These are phyloP conservation scores for Mycena epipterygia DNA, from an alignment of 768 basidiomycete genomes.

Conservation along the genomic window DNA sequence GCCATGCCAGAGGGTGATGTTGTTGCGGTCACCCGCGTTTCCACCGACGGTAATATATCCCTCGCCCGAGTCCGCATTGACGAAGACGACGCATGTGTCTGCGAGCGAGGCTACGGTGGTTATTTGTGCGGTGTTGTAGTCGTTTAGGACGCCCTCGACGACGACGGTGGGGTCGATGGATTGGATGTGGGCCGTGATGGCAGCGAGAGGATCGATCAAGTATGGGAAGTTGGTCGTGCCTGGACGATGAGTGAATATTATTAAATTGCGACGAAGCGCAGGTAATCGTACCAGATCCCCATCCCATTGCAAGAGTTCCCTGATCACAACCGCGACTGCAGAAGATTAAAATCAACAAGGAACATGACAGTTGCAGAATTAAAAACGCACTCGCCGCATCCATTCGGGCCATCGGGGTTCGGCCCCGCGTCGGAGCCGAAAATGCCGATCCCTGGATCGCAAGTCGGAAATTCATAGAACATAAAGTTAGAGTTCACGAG, in stretches of 20 bases:
- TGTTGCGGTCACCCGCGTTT: constrained; percentile 42
- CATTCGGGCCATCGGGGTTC: constrained; percentile 50
- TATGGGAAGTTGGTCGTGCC: constrained; percentile 53
- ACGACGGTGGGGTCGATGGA: constrained; percentile 40
- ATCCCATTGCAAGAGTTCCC: constrained; percentile 60
- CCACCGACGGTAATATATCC: constrained; percentile 59
- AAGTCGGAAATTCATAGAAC: background rate
- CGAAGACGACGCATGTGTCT: constrained; percentile 48
- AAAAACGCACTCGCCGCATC: constrained; percentile 39
- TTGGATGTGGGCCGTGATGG: constrained; percentile 43
- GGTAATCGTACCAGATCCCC: constrained; percentile 19
- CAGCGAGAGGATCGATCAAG: constrained; percentile 39
- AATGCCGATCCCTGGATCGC: constrained; percentile 46
- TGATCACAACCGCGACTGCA: constrained; percentile 47
- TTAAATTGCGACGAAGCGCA: background rate
- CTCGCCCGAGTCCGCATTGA: constrained; percentile 56
- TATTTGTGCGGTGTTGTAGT: constrained; percentile 45
- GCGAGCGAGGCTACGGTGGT: constrained; percentile 40
- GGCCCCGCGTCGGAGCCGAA: constrained; percentile 56
- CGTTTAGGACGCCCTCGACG: constrained; percentile 42
- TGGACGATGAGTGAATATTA: constrained; percentile 35
- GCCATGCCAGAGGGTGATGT: constrained; percentile 57
- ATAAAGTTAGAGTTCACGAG: too few relatives aligned
- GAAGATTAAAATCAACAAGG: background rate
- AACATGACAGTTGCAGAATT: background rate